Percentiles rank a stretch among this genome's conserved stretches.
Conservation (phyloP, 495 filamentous ascomycete genomes). For the Apodospora peruviana region DNA sequence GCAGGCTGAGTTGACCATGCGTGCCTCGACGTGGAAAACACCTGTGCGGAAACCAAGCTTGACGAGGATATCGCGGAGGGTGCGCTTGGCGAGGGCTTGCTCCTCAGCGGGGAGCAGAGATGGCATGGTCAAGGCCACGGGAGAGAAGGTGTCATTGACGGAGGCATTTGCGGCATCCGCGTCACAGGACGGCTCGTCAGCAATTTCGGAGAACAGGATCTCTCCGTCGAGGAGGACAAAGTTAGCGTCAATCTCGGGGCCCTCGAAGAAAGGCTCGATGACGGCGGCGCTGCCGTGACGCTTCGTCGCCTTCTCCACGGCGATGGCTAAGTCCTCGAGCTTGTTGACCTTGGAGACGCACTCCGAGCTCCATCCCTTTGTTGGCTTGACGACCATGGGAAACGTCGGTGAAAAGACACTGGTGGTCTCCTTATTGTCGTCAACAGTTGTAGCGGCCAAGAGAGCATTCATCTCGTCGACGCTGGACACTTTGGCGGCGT, state of each 20-base stretch:
- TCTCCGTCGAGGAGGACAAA: conserved; percentile 45
- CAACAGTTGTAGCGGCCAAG: not conserved
- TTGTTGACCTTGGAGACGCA: conserved; percentile 23
- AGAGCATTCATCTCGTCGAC: conserved; percentile 17
- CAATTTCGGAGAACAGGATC: conserved; percentile 44
- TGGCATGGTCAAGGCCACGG: conserved; percentile 35
- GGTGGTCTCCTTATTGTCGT: not conserved
- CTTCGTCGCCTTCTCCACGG: conserved; percentile 20
- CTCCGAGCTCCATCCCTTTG: conserved; percentile 27
- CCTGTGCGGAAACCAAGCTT: conserved; percentile 29
- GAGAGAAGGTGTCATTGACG: conserved; percentile 26
- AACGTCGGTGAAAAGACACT: conserved; percentile 12
- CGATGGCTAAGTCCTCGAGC: conserved; percentile 14
- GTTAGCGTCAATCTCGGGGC: conserved; percentile 52
- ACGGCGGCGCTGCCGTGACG: conserved; percentile 23
- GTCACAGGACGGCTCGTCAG: conserved; percentile 45
- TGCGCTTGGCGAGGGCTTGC: conserved; percentile 19
- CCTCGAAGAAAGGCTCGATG: conserved; percentile 28
- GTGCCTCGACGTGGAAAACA: conserved; percentile 25
- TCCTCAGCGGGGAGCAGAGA: conserved; percentile 32
- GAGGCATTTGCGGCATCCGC: conserved; percentile 28
- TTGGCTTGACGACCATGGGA: conserved; percentile 27
- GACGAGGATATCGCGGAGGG: conserved; percentile 27
- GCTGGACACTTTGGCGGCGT: conserved; percentile 14
- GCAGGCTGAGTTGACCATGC: conserved; percentile 27